Evolutionary conservation across 2,329 filamentous ascomycete genomes (phyloP).

Genomic region (Bipolaris oryzae): DNA sequence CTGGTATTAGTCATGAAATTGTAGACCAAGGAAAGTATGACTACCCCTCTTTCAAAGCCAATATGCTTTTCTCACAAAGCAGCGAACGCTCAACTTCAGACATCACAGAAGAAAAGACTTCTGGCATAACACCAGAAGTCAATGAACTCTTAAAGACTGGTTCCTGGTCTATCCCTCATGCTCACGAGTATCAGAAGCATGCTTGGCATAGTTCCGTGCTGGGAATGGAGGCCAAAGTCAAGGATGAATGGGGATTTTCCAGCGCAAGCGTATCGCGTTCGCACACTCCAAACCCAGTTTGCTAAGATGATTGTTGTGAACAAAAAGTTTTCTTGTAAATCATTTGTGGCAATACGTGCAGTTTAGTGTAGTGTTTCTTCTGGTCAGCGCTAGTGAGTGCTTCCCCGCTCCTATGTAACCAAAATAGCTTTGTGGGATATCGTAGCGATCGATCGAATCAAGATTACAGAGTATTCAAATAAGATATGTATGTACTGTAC

Average conservation of each 20-base stretch:
- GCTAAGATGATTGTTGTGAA: not conserved
- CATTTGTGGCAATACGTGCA: not conserved
- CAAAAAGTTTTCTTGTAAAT: not conserved
- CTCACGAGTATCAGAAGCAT: conserved; percentile 5
- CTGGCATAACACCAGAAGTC: not conserved
- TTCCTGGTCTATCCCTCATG: conserved; percentile 1
- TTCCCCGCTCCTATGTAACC: not conserved
- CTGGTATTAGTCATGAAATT: not conserved
- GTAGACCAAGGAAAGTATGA: not conserved
- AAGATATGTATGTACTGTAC: too few species aligned
- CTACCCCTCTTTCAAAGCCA: not conserved
- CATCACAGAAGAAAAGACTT: not conserved
- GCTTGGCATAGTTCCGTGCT: not conserved
- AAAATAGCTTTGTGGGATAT: too few species aligned
- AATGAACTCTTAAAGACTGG: not conserved
- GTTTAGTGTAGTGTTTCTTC: not conserved
- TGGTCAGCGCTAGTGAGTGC: not conserved
- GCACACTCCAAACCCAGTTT: not conserved
- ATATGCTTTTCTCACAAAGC: not conserved
- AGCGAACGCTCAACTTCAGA: not conserved
- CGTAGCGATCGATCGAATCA: too few species aligned
- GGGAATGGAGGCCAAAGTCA: conserved; percentile 1
- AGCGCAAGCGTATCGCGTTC: conserved; percentile 1
- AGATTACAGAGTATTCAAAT: too few species aligned
- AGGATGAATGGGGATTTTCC: conserved; percentile 4